Evolutionary conservation across 164 flowering plant genomes (phyloP), one percentile per base, ranked within the genome.

Genomic region (Annona cherimola): DNA sequence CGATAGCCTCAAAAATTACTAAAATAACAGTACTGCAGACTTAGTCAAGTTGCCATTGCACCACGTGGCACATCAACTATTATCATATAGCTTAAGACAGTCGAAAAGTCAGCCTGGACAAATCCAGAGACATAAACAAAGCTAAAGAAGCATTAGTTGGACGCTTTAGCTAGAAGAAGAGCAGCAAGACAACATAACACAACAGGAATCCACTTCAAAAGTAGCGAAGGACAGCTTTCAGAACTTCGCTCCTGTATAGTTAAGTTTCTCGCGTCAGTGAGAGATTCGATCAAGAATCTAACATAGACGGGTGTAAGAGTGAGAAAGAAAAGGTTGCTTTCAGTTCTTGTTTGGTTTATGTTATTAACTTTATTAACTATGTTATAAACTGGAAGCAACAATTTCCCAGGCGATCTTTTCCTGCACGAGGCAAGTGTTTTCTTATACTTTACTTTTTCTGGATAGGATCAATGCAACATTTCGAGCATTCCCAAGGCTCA

Each of bases 351-450:
- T 60, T 61, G 19, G 69, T 50, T 78, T 71, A 9, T 76, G 64
- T 67, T 26, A 26, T 26, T 26, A 26, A 26, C 35, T 26, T 26
- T 26, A 26, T 4, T 20, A 63, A 42, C 45, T 71, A 40, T 59
- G 12, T 45, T 11, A 50, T 63, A 60, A 62, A 75, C 73, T 42
- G 55, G 63, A 60, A 42, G 54, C 63, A 78, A 72, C 75, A 63
- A 76, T 63, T 79, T 72, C 80, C 79, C 69, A 73, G 50, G 66
- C 73, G 61, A 71, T 68, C 65, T 74, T 71, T 67, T 44, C 40
- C 65, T 42, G 16, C 61, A 42, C 66, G 45, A 45, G 59, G 72
- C 62, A 65, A 70, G 59, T 8, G 43, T 45, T 50, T 12, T 70
- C 44, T 70, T 73, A 4, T 74, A 70, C 73, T 50, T 50, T 50